Evolutionary conservation across 1,284 basidiomycete genomes (phyloP), one percentile per base, ranked within the genome.

Genomic region (Singerocomus inundabilis): DNA sequence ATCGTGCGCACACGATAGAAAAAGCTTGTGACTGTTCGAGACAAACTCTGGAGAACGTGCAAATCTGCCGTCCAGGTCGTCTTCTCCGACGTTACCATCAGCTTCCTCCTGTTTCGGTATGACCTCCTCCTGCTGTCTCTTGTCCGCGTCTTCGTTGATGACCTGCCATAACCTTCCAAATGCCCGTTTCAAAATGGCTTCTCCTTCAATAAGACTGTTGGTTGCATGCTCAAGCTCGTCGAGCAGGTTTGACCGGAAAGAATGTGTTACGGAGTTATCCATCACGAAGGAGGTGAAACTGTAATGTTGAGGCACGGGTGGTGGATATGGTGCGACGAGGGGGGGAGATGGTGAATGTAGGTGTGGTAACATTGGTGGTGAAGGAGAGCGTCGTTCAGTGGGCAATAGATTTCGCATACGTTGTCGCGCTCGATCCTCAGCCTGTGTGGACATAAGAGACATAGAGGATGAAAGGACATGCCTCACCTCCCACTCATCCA

Each of bases 211-310:
- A 30, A 91, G 78, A 34, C 79, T 81, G 61, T 88, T 89, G 13
- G 88, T 88, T 11, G 86, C 82, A 48, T 83, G 72, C 60, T 91
- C 87, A 15, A 91, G 74, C 59, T 91, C 88, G 53, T 85, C 81
- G n/a, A 91, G 69, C 38, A 89, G 70, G 44, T 73, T 76, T 26
- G 88, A 88, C 30, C 88, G 84, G 67, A 89, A 91, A 4, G 88
- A 82, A 63, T 88, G 86, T 15, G 85, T 88, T n/a, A 87, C 80
- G 11, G 86, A 78, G 54, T 85, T 87, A 66, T 91, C 88, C 76
- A 91, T 78, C 18, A 91, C 85, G 59, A 89, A 88, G 0, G 88
- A 87, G n/a, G 86, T 77, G 67, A 85, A 91, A 53, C 77, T 85
- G 47, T 82, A 73, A 60, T 91, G 87, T 49, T 84, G 79, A 8